Conservation (phyloP, 306 rosid species). For the Fagus sylvatica region DNA sequence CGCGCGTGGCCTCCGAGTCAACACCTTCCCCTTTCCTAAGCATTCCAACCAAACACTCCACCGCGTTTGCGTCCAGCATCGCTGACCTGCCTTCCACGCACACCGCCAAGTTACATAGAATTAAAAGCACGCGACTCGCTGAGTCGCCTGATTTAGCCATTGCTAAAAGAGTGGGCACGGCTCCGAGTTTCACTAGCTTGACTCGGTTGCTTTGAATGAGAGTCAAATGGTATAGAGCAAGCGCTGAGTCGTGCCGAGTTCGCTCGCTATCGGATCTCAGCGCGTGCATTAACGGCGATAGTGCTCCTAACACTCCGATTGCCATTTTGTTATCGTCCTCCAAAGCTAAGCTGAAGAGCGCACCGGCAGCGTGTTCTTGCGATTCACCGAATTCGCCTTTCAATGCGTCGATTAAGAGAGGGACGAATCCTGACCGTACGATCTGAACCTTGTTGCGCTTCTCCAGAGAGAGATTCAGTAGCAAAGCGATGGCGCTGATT, state of each 20-base stretch:
- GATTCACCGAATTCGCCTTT: constrained; percentile 63
- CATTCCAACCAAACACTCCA: constrained; percentile 58
- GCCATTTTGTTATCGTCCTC: constrained; percentile 93
- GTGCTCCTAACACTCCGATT: constrained; percentile 78
- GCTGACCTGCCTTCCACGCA: constrained; percentile 71
- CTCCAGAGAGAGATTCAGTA: constrained; percentile 84
- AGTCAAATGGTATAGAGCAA: constrained; percentile 74
- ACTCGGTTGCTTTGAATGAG: constrained; percentile 78
- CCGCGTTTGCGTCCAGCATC: constrained; percentile 80
- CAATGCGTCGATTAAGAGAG: constrained; percentile 62
- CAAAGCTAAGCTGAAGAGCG: constrained; percentile 75
- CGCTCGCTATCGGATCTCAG: constrained; percentile 71
- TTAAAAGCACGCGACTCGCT: constrained; percentile 57
- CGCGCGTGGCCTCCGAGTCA: constrained; percentile 74
- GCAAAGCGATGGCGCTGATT: constrained; percentile 69
- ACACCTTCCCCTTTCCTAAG: constrained; percentile 52
- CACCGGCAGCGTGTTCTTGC: constrained; percentile 98
- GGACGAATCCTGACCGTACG: constrained; percentile 77
- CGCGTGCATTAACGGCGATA: constrained; percentile 77
- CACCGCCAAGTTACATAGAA: constrained; percentile 71
- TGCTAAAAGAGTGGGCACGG: constrained; percentile 51
- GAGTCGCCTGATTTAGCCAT: constrained; percentile 43
- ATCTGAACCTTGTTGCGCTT: constrained; percentile 80
- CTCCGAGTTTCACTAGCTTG: constrained; percentile 71
- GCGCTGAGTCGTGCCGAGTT: constrained; percentile 76